phyloP scores from a whole-genome alignment of 257 asterid species.

The Nicotiana sylvestris region DNA sequence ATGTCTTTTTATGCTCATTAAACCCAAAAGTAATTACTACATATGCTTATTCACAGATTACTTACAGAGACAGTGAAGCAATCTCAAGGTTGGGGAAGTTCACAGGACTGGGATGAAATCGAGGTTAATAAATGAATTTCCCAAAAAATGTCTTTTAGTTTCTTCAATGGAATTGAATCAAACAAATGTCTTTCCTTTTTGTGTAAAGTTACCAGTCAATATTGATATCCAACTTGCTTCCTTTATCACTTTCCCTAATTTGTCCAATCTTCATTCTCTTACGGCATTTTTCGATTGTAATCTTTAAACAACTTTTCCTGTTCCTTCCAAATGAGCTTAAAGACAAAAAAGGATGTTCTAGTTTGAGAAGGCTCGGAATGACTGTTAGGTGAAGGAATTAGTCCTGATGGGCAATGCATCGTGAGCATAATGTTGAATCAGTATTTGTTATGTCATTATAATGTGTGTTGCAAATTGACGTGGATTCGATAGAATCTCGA shows the following conservation, averaged over 20 bases:
- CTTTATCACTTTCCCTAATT: neutral
- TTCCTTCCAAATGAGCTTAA: neutral
- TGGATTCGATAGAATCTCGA: neutral
- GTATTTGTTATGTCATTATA: neutral
- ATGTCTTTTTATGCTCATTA: neutral
- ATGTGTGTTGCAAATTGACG: neutral
- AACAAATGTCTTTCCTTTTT: neutral
- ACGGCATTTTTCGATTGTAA: neutral
- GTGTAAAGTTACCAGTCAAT: neutral
- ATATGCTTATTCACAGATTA: constrained; percentile 45
- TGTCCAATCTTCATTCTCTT: neutral
- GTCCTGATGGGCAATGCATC: neutral
- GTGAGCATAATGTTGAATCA: neutral
- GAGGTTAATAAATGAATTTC: constrained; percentile 44
- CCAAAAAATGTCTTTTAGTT: neutral
- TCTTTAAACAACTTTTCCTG: neutral
- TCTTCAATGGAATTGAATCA: neutral
- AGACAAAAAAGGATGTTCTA: neutral
- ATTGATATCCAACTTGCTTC: neutral
- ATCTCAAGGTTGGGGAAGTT: constrained; percentile 58
- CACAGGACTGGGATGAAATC: constrained; percentile 74
- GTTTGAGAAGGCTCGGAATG: neutral
- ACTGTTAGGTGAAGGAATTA: neutral
- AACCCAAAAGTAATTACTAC: constrained; percentile 7
- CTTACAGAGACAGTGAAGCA: constrained; percentile 72